Evolutionary conservation across 2,329 filamentous ascomycete genomes (phyloP).

Genomic region (Scolecobasidium constrictum): DNA sequence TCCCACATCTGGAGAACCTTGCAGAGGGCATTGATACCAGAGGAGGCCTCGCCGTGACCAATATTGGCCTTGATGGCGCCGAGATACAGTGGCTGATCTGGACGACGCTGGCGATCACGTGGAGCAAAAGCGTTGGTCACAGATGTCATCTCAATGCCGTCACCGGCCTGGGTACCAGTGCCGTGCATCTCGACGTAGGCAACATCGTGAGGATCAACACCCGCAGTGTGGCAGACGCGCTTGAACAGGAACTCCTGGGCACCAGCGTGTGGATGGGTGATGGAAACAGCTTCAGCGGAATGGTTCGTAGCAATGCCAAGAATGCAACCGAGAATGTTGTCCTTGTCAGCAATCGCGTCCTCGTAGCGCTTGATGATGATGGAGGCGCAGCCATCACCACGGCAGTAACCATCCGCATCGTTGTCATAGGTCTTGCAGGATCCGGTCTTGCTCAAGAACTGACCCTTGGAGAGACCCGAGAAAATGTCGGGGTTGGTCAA

Average conservation of each 20-base stretch:
- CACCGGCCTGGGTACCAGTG: slow-evolving; percentile 77
- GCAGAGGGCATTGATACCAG: slow-evolving; percentile 42
- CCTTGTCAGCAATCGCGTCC: slow-evolving; percentile 66
- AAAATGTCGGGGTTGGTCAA: slow-evolving; percentile 76
- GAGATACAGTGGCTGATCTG: slow-evolving; percentile 40
- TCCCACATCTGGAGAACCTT: slow-evolving; percentile 45
- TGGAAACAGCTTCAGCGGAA: slow-evolving; percentile 69
- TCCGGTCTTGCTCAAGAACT: slow-evolving; percentile 68
- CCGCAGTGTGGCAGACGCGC: slow-evolving; percentile 59
- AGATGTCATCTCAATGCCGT: slow-evolving; percentile 71
- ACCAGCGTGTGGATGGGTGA: slow-evolving; percentile 71
- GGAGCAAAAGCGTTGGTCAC: slow-evolving; percentile 56
- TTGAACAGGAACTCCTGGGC: slow-evolving; percentile 64
- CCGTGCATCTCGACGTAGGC: slow-evolving; percentile 86
- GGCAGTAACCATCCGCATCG: slow-evolving; percentile 71
- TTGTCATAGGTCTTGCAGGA: slow-evolving; percentile 75
- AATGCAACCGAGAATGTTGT: slow-evolving; percentile 62
- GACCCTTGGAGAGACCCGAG: slow-evolving; percentile 61
- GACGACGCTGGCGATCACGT: slow-evolving; percentile 35
- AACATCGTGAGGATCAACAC: slow-evolving; percentile 65
- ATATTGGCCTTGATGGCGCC: slow-evolving; percentile 46
- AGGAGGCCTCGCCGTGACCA: slow-evolving; percentile 43
- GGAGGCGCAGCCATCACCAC: slow-evolving; percentile 64
- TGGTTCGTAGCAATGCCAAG: slow-evolving; percentile 69
- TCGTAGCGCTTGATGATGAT: slow-evolving; percentile 70